Evolutionary conservation across 495 filamentous ascomycete species (phyloP), one percentile per base, ranked within the genome.

Genomic region (Talaromyces ruber): DNA sequence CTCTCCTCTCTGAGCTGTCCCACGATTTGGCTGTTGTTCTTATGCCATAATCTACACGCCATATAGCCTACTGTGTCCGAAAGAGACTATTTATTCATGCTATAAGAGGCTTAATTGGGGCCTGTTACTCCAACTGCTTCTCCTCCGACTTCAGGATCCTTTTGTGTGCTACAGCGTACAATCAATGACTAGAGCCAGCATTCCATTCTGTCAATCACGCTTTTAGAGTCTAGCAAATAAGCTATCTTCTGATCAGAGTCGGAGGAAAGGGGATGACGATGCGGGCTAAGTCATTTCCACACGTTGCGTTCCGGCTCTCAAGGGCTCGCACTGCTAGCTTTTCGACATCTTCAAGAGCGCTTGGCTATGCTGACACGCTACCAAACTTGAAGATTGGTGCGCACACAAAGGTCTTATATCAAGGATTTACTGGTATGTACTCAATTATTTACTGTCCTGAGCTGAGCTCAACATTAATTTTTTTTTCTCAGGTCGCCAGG

Each of bases 391-490:
- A 86, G 60, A 91, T 97, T 60, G 88, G 88, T 4, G 79, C 80
- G 7, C 82, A 92, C 71, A 97, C 92, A 0, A 78, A 83, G 12
- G 90, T 97, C 39, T 84, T 96, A 53, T 97, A 89, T 67, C 92
- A 96, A 73, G 92, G 92, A 0, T 96, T 95, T 72, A 96, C 92
- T 26, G 92, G 92, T 80, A 6, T 16, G 39, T 60, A 9, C 14
- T 57, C 29, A 21, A 18, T 11, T 18, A 12, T 25, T 34, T 39
- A 28, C 24, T 43, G 18, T 43, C 16, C 24, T 29, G 32, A 8
- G 3, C n/a, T 8, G 24, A 39, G 29, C 57, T 45, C 14, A 37
- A 14, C 8, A 39, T 34, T 34, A 12, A 57, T 29, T 3, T 12
- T 21, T 22, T 21, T 22, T 8, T 57, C 9, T 6, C 7, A 60